phyloP scores from a whole-genome alignment of 257 asterid genomes.

The Fraxinus cuspidata region DNA sequence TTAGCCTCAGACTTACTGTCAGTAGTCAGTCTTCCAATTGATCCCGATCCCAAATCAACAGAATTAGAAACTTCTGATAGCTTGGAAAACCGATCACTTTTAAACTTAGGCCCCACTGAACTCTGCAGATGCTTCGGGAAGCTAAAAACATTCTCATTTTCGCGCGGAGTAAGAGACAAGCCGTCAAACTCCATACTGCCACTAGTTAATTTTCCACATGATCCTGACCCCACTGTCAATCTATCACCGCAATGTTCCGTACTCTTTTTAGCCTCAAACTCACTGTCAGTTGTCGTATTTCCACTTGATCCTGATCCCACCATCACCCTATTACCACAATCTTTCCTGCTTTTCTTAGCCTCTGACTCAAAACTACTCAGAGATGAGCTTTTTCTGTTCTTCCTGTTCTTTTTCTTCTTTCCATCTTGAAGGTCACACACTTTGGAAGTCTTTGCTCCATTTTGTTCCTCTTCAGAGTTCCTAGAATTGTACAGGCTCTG shows the following conservation, averaged over 20 bases:
- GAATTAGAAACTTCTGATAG: constrained; percentile 39
- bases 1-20: background rate
- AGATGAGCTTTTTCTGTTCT: constrained; percentile 51
- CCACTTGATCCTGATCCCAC: background rate
- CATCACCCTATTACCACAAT: background rate
- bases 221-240: constrained; percentile 35
- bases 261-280: background rate
- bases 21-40: background rate
- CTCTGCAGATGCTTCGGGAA: constrained; percentile 89
- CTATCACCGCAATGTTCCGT: constrained; percentile 37
- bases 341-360: constrained; percentile 57
- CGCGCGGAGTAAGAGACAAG: constrained; percentile 54
- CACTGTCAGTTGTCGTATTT: background rate
- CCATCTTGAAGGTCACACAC: constrained; percentile 42
- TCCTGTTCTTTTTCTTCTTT: constrained; percentile 51
- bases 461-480: constrained; percentile 42
- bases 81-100: constrained; percentile 37
- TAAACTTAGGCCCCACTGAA: constrained; percentile 52
- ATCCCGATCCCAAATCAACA: constrained; percentile 18
- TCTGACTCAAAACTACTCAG: constrained; percentile 50
- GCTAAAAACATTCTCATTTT: constrained; percentile 53
- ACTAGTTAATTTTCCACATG: constrained; percentile 32
- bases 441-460: constrained; percentile 35
- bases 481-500: constrained; percentile 61
- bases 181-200: constrained; percentile 47